phyloP scores from a whole-genome alignment of 164 flowering plant species.

The Buxus sempervirens region DNA sequence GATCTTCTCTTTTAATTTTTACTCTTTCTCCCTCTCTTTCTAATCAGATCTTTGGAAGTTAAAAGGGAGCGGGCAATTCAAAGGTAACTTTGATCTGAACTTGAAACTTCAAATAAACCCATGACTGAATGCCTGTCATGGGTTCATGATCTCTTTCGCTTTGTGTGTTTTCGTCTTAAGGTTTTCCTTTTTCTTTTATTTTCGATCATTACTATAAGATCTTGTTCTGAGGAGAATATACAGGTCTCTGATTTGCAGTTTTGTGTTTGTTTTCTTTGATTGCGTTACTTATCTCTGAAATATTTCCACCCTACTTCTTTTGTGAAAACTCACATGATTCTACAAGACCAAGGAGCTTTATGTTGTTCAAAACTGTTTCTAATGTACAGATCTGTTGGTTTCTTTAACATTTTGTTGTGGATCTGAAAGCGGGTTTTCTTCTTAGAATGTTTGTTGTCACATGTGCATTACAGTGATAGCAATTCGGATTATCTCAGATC shows the following conservation, averaged over 20 bases:
- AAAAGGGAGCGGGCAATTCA: not conserved
- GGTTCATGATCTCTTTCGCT: not conserved
- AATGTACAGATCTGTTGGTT: slow-evolving; percentile 1
- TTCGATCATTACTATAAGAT: not conserved
- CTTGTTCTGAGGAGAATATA: not conserved
- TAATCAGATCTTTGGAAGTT: not conserved
- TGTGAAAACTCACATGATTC: too few species aligned
- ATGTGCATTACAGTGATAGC: too few species aligned
- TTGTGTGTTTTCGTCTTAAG: not conserved
- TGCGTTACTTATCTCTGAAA: not conserved
- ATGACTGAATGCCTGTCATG: not conserved
- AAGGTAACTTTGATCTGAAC: slow-evolving; percentile 7
- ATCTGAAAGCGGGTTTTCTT: not conserved
- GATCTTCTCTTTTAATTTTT: not conserved
- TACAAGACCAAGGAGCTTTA: not conserved
- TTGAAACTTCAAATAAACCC: not conserved
- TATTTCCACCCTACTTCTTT: not conserved
- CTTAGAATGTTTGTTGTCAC: too few species aligned
- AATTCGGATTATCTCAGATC: not conserved
- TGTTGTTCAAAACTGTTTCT: not conserved
- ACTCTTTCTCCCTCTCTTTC: not conserved
- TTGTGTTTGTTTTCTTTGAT: not conserved
- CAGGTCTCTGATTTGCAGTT: not conserved
- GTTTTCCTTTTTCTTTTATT: not conserved
- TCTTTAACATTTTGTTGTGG: not conserved